phyloP scores from a whole-genome alignment of 495 filamentous ascomycete species.

The Neurospora tetrasperma region DNA sequence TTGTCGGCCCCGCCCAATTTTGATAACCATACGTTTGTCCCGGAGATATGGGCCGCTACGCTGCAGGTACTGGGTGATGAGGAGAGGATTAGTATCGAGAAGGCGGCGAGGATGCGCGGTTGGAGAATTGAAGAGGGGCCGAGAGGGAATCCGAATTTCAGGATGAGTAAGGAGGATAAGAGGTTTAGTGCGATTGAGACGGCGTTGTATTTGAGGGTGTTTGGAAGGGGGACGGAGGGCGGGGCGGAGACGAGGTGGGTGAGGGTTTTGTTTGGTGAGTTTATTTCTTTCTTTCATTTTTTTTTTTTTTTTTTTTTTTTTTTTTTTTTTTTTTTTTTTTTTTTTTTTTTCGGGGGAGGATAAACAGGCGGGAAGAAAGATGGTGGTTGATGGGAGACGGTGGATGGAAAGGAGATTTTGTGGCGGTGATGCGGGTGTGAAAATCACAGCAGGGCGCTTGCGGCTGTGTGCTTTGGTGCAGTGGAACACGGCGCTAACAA shows the following conservation, averaged over 20 bases:
- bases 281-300: background rate
- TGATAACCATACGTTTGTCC: slow-evolving; percentile 18
- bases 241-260: slow-evolving; percentile 19
- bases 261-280: slow-evolving; percentile 17
- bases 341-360: too few relatives aligned
- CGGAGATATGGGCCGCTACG: slow-evolving; percentile 14
- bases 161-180: slow-evolving; percentile 8
- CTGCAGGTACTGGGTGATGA: slow-evolving; percentile 7
- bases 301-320: too few relatives aligned
- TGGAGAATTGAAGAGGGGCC: slow-evolving; percentile 9
- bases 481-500: background rate
- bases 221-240: slow-evolving; percentile 15
- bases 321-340: too few relatives aligned
- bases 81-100: slow-evolving; percentile 15
- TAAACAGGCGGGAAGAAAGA: too few relatives aligned
- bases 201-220: slow-evolving; percentile 19
- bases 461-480: background rate
- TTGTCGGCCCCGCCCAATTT: too few relatives aligned
- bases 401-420: background rate
- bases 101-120: slow-evolving; percentile 16
- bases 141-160: slow-evolving; percentile 15
- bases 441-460: too few relatives aligned
- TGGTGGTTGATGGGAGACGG: too few relatives aligned
- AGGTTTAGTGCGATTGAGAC: slow-evolving; percentile 20
- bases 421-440: background rate